Evolutionary conservation across 495 filamentous ascomycete genomes (phyloP), one percentile per base, ranked within the genome.

Genomic region (Neurospora sp.): DNA sequence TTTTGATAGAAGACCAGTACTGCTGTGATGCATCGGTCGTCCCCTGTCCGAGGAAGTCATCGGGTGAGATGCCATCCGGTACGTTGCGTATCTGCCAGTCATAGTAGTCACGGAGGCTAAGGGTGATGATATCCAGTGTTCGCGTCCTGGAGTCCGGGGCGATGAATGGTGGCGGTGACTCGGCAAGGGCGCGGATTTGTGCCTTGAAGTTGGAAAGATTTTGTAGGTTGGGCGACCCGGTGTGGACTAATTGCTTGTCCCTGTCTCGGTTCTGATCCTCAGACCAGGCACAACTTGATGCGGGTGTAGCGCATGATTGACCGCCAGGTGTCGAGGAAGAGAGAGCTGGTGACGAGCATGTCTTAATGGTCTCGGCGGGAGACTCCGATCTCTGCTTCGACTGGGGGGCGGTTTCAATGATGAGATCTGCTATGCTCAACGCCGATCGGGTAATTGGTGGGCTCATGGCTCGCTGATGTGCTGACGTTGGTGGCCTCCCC

Each of bases 21-120:
- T 74, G 53, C 16, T 71, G 76, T 7, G 78, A 80, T 69, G 75
- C 72, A 10, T 75, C 72, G 2, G 78, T 69, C 1, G 75, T 38
- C 7, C 75, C 71, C 22, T 40, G 72, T 3, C 77, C 76, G 22
- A 80, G 73, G 39, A 75, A 79, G 40, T 80, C 76, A 44, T 80
- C 78, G 0, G 78, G 78, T 22, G 78, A 72, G 4, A 79, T 73
- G 8, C 78, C 78, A 14, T 75, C 65, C 0, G 78, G 78, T 4
- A 80, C 75, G 65, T 71, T 75, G 3, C 75, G 41, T 3, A 79
- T 75, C 45, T 80, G 78, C 78, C 78, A 80, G 39, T 80, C 78
- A 42, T 78, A 79, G 45, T 77, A 80, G 44, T 78, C 71, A 1
- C 74, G 73, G 4, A 80, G 77, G 53, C 76, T 78, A 35, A 76